Conservation (phyloP, 371 early-diverging fungal genomes). For the Blakeslea trispora region DNA sequence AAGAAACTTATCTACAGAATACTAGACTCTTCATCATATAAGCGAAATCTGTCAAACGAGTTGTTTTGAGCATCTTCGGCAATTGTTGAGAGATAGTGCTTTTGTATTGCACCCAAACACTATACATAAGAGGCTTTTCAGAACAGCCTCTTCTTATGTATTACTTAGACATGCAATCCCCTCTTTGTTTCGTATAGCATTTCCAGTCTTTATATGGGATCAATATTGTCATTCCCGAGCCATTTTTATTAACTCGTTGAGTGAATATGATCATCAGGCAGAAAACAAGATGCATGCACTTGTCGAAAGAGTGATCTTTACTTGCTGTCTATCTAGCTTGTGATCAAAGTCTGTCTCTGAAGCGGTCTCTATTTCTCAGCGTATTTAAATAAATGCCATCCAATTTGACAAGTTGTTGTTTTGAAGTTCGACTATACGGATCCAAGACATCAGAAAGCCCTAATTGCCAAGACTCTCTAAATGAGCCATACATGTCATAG, state of each 20-base stretch:
- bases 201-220: background rate
- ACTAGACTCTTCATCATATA: background rate
- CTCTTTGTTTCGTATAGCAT: background rate
- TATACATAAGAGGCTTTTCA: background rate
- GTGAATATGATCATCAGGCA: background rate
- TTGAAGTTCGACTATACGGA: slow-evolving; percentile 3
- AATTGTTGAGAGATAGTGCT: background rate
- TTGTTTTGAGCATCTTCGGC: background rate
- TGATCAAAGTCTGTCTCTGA: background rate
- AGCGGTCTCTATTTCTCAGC: background rate
- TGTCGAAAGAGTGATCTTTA: slow-evolving; percentile 13
- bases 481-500: slow-evolving; percentile 50
- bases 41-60: background rate
- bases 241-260: background rate
- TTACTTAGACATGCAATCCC: background rate
- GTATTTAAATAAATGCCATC: slow-evolving; percentile 15
- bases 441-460: slow-evolving; percentile 10
- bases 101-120: background rate
- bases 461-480: slow-evolving; percentile 33
- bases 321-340: background rate
- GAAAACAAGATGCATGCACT: background rate
- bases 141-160: background rate
- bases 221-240: background rate
- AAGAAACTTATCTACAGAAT: background rate
- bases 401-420: background rate